Conservation (phyloP, 225 moss, liverwort and hornwort genomes). For the Takakia lepidozioides region DNA sequence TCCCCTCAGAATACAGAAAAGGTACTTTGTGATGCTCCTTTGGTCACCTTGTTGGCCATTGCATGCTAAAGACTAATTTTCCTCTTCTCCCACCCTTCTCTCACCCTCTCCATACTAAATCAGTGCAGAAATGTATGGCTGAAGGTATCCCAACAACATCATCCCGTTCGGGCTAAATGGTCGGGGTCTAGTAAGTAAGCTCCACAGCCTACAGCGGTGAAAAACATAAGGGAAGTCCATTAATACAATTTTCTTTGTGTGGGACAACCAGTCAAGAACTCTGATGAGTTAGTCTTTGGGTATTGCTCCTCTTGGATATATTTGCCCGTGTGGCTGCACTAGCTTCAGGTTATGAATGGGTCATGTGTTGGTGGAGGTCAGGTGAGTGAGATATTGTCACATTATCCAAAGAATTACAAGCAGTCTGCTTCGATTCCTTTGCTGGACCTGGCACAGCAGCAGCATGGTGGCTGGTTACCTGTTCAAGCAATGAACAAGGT, state of each 20-base stretch:
- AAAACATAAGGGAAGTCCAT: neutral
- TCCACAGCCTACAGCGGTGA: neutral
- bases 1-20: conserved; percentile 71
- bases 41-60: neutral
- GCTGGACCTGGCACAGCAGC: conserved; percentile 96
- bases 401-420: conserved; percentile 96
- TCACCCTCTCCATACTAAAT: neutral
- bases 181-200: neutral
- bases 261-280: no score
- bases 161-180: neutral
- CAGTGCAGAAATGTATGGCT: neutral
- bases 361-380: conserved; percentile 16
- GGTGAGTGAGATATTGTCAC: conserved; percentile 81
- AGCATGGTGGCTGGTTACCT: conserved; percentile 89
- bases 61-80: neutral
- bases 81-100: neutral
- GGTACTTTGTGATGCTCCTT: conserved; percentile 26
- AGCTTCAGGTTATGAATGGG: neutral
- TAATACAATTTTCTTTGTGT: no score
- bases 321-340: neutral
- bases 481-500: conserved; percentile 93
- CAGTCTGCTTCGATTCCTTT: conserved; percentile 86
- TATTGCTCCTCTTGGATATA: neutral
- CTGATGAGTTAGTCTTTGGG: no score
- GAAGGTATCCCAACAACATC: neutral